Evolutionary conservation across 495 filamentous ascomycete species (phyloP), one percentile per base, ranked within the genome.

Genomic region (Penicillium robsamsonii): DNA sequence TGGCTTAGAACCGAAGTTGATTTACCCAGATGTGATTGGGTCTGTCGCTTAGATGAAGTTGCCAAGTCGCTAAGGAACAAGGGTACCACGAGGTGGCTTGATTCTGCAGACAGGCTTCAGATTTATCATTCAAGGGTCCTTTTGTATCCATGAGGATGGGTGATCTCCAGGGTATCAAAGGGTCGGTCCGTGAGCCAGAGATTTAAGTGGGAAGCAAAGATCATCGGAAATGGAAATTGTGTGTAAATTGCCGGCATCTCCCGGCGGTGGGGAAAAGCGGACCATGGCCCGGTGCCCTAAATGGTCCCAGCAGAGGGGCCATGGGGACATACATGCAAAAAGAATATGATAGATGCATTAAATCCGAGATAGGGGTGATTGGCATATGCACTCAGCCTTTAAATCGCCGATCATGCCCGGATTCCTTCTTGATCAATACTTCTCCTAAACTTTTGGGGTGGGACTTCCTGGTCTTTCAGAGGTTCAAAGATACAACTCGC

Each of bases 381-480:
- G 30, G 22, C 47, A 50, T n/a, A 35, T 29, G 22, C 4, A 30
- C 24, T 8, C 11, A 11, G 24, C 33, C 20, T 38, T 44, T 13
- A 53, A 53, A 24, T 22, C n/a, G 13, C 25, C 40, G 4, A 50
- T 40, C 35, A 53, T 45, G 38, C 27, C 50, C 50, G 40, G 20
- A 18, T 45, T 35, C 17, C 18, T 24, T 53, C 37, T 35, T 11
- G 24, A 15, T 51, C 47, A 30, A 46, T 18, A 37, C 24, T 27
- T 31, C 41, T 33, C 41, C 33, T 45, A 12, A 17, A 31, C 25
- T 42, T 17, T 35, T 51, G 46, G 44, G 31, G 31, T 25, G 46
- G 50, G 44, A 53, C 50, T 41, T 44, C 1, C 50, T 20, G 50
- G 7, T 50, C 33, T n/a, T 50, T 40, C 33, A 50, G 46, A n/a